phyloP scores from a whole-genome alignment of 2,329 filamentous ascomycete species.

The Trichoderma atrobrunneum region DNA sequence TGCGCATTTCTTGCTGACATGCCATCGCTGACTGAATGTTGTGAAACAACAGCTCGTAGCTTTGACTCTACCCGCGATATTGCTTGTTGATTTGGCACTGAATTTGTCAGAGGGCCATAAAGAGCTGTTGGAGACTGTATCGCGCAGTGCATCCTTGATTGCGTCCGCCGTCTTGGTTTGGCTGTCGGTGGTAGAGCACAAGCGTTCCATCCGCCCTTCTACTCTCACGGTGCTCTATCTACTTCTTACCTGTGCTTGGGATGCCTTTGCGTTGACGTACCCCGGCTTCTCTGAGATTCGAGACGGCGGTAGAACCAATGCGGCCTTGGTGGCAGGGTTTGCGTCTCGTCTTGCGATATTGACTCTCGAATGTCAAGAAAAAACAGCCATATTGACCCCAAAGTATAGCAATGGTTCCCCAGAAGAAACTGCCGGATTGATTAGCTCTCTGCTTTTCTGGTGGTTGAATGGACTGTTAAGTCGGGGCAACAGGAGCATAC shows the following conservation, averaged over 20 bases:
- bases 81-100: neutral
- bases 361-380: constrained; percentile 1
- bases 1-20: neutral
- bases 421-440: constrained; percentile 6
- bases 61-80: neutral
- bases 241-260: neutral
- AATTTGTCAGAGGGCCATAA: neutral
- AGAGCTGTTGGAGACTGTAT: neutral
- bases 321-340: neutral
- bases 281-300: neutral
- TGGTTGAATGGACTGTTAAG: constrained; percentile 15
- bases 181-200: constrained; percentile 10
- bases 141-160: neutral
- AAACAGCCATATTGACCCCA: neutral
- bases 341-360: neutral
- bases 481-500: constrained; percentile 5
- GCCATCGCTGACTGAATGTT: neutral
- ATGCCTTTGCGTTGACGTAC: neutral
- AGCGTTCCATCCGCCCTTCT: constrained; percentile 10
- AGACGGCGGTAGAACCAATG: neutral
- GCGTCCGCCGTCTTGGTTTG: neutral
- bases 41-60: neutral
- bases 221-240: constrained; percentile 1
- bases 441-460: constrained; percentile 14
- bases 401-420: neutral